Base-by-base conservation (phyloP, 306 rosid species). In the Corylus americana region DNA sequence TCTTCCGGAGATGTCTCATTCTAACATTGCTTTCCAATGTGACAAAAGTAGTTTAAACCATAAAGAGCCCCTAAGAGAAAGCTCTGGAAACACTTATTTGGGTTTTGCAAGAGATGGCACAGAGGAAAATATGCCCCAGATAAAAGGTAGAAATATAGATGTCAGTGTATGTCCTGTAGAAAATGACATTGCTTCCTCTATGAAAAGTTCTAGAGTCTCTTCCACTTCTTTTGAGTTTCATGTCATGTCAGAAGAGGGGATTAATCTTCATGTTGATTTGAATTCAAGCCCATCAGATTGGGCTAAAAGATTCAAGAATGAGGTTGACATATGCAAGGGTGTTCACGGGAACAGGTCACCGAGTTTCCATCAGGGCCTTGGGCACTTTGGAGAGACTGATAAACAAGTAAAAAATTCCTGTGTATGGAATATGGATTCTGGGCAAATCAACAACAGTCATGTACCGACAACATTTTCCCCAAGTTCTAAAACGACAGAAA, bases 221-320 rank as follows among this genome's bases (percentile, higher is more conserved):
- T 81, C 86, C 39, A 25, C 79, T 57, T 80, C 84, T 78, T 83
- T 89, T 81, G 89, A 92, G 90, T 92, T 89, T 81, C 63, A 85
- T 83, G 96, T 89, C 69, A 83, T 83, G 80, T 88, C 91, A 73
- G 89, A 91, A 49, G 94, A 88, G 82, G 96, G 94, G 50, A 83
- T 92, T 70, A 74, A 73, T 73, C 97, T 92, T 79, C 73, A 63
- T 73, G 91, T 92, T 70, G 91, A 92, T 82, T 85, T 93, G 77
- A 89, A 84, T 78, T 88, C 94, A 39, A 89, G 86, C 76, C 91
- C 87, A n/a, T 91, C 88, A 44, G 90, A 92, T 64, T 92, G 96
- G 96, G 71, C 87, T 29, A 64, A 85, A 35, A 89, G 64, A 70
- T 89, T 89, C 74, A 86, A 75, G 67, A 86, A 80, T 35, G 96